Conservation (phyloP, 164 flowering plant species). For the Aristolochia californica region DNA sequence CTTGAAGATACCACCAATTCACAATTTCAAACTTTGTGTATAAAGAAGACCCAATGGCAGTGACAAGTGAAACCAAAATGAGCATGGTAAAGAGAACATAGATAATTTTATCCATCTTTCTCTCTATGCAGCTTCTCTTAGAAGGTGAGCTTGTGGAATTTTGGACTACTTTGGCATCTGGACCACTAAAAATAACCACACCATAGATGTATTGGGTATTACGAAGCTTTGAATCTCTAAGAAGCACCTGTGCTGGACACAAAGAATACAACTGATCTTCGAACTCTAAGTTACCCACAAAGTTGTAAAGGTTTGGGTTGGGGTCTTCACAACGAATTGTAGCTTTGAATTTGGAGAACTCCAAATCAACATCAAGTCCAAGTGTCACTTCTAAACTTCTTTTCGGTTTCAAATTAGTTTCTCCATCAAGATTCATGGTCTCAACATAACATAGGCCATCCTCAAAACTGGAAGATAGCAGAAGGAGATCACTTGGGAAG, state of each 20-base stretch:
- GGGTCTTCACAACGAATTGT: conserved; percentile 64
- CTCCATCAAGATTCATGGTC: conserved; percentile 79
- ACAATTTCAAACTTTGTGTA: conserved; percentile 25
- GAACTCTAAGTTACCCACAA: conserved; percentile 48
- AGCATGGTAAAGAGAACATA: conserved; percentile 45
- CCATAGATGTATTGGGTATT: conserved; percentile 67
- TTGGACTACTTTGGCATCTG: conserved; percentile 60
- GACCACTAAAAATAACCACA: conserved; percentile 59
- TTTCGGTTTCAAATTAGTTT: conserved; percentile 66
- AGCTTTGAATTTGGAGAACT: conserved; percentile 41
- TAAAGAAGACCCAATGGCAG: conserved; percentile 37
- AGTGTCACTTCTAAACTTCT: conserved; percentile 47
- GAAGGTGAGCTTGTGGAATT: conserved; percentile 67
- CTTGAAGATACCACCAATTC: conserved; percentile 62
- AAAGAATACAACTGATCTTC: conserved; percentile 41
- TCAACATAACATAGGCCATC: conserved; percentile 75
- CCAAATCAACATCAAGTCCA: conserved; percentile 33
- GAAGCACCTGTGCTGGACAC: conserved; percentile 49
- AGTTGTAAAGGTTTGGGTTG: conserved; percentile 61
- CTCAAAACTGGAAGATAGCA: conserved; percentile 60
- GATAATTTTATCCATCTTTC: conserved; percentile 43
- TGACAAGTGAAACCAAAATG: conserved; percentile 36
- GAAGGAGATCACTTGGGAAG: conserved; percentile 68
- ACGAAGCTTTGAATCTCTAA: conserved; percentile 64
- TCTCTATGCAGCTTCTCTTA: conserved; percentile 63